Base-by-base conservation (phyloP, 768 basidiomycete genomes). In the Lactarius hengduanensis region DNA sequence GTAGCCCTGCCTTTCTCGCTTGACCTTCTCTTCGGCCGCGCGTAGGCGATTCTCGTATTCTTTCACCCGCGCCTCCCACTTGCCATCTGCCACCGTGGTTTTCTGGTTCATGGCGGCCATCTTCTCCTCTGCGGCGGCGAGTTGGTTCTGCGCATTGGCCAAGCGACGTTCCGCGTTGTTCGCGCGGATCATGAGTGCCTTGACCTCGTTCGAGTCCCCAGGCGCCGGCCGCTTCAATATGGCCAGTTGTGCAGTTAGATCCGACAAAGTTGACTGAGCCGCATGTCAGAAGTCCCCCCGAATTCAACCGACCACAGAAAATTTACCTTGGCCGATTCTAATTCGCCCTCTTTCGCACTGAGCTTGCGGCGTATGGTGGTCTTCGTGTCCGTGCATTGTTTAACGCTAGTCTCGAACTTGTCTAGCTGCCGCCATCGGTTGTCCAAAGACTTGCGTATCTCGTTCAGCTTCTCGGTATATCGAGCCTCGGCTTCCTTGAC, bases 21-120 rank as follows among this genome's bases (percentile, higher is more conserved):
- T 98, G 70, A 94, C 87, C 74, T 87, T 88, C 80, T 98, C 96
- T 72, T 94, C 93, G 0, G 92, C 92, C 0, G 87, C 86, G 75
- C 87, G 88, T 68, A 95, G 73, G 20, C 91, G 79, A 16, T 84
- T 74, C 77, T 97, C 94, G 72, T 96, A 95, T 77, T 98, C 96
- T 76, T 88, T 90, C 55, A 98, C 92, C n/a, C 96, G 82, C 0
- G 90, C 92, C 72, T 96, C 95, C 94, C 96, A 98, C 76, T 96
- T 96, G 61, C 78, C 80, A 71, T 97, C 95, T 0, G 91, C 90
- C 0, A 79, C 80, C 0, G 81, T 79, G 43, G 83, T 90, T 80
- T 88, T 90, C 77, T 87, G 82, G 70, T 89, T 90, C 77, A 91
- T 82, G 47, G 79, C 76, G 1, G 89, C 86, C 58, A 96, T 83